These are phyloP conservation scores for Mycogone perniciosa DNA, from an alignment of 2,329 filamentous ascomycete genomes.

Conservation along the genomic window DNA sequence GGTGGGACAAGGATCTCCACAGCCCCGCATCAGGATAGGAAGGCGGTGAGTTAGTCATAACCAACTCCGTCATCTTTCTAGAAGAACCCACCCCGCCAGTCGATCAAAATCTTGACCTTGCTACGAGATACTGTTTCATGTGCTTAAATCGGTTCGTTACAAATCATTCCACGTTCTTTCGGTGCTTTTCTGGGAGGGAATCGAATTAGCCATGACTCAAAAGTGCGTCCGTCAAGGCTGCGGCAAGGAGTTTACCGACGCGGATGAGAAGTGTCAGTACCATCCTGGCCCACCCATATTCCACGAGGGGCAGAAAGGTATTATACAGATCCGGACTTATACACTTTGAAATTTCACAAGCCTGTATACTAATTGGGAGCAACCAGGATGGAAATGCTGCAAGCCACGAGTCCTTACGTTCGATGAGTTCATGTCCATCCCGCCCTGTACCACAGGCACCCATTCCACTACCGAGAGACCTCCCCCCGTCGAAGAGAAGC, in stretches of 20 bases:
- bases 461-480: constrained; percentile 80
- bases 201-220: constrained; percentile 49
- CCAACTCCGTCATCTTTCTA: constrained; percentile 29
- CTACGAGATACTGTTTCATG: no score
- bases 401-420: constrained; percentile 95
- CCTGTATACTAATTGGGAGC: neutral
- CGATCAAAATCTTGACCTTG: neutral
- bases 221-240: constrained; percentile 98
- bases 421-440: constrained; percentile 91
- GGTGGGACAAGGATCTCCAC: neutral
- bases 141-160: neutral
- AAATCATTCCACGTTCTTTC: neutral
- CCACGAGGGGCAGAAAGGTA: constrained; percentile 98
- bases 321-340: constrained; percentile 5
- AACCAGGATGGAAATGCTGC: constrained; percentile 96
- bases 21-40: constrained; percentile 28
- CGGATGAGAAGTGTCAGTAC: constrained; percentile 79
- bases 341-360: neutral
- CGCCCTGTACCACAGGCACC: constrained; percentile 86
- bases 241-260: constrained; percentile 77
- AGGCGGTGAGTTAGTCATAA: constrained; percentile 28
- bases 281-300: constrained; percentile 92
- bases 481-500: constrained; percentile 55
- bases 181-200: neutral
- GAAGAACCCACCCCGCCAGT: constrained; percentile 35